phyloP scores from a whole-genome alignment of 2,329 filamentous ascomycete species.

The Paecilomyces formosus region DNA sequence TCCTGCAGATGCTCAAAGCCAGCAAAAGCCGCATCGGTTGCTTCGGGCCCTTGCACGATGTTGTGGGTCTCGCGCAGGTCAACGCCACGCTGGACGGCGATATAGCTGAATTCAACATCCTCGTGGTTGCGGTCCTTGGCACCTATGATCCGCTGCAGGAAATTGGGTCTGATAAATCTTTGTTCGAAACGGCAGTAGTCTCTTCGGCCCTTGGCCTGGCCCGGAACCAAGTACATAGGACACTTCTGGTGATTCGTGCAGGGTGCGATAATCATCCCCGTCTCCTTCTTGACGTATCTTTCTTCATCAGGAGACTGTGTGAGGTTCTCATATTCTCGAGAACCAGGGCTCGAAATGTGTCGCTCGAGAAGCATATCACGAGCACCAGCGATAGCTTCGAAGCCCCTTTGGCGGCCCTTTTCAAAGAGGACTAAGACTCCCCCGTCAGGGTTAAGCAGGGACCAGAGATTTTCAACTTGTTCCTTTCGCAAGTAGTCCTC shows the following conservation, averaged over 20 bases:
- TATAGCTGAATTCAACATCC: conserved; percentile 83
- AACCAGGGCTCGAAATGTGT: conserved; percentile 57
- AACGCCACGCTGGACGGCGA: conserved; percentile 74
- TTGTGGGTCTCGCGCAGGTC: conserved; percentile 42
- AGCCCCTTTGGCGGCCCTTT: conserved; percentile 84
- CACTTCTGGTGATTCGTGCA: conserved; percentile 87
- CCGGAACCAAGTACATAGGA: conserved; percentile 75
- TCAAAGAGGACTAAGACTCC: conserved; percentile 83
- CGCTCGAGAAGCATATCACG: conserved; percentile 70
- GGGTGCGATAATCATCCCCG: conserved; percentile 54
- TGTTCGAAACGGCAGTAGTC: conserved; percentile 91
- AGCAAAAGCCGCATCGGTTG: conserved; percentile 60
- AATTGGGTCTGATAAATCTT: conserved; percentile 75
- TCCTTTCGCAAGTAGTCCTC: conserved; percentile 71
- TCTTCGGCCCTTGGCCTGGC: conserved; percentile 65
- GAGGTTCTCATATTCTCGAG: conserved; percentile 34
- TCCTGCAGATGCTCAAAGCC: conserved; percentile 56
- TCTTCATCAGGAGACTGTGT: conserved; percentile 21
- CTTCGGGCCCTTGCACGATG: conserved; percentile 46
- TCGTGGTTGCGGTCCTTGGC: conserved; percentile 69
- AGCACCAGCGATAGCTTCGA: conserved; percentile 83
- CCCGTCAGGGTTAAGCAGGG: conserved; percentile 71
- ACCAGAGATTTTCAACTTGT: conserved; percentile 83
- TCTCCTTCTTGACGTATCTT: conserved; percentile 40
- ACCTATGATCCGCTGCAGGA: conserved; percentile 69